These are phyloP conservation scores for Chaetomiaceae sp. DNA, from an alignment of 2,329 filamentous ascomycete species.

Conservation along the genomic window DNA sequence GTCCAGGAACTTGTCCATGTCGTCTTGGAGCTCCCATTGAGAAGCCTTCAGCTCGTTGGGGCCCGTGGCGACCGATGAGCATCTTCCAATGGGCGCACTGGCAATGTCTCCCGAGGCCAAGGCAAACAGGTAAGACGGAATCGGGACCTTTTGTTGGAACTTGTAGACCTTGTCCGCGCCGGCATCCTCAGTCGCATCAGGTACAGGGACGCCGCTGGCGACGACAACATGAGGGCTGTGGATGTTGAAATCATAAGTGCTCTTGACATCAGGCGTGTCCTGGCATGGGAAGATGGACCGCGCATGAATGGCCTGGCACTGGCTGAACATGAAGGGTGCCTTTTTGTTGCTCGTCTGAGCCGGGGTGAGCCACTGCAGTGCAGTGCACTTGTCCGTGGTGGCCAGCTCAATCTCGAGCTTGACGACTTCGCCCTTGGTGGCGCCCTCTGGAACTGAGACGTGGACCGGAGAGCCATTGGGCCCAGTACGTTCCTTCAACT, in stretches of 20 bases:
- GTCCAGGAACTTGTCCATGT: slow-evolving; percentile 89
- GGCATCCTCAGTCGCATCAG: slow-evolving; percentile 43
- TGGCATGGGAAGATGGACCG: slow-evolving; percentile 94
- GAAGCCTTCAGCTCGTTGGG: slow-evolving; percentile 80
- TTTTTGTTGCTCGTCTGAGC: slow-evolving; percentile 94
- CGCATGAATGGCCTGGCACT: slow-evolving; percentile 94
- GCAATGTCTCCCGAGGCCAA: slow-evolving; percentile 81
- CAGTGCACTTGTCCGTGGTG: slow-evolving; percentile 85
- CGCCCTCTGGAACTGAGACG: slow-evolving; percentile 55
- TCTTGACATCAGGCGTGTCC: slow-evolving; percentile 96
- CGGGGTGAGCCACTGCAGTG: slow-evolving; percentile 90
- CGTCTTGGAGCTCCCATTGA: slow-evolving; percentile 85
- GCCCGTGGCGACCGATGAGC: slow-evolving; percentile 79
- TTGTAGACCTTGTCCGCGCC: slow-evolving; percentile 65
- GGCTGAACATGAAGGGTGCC: slow-evolving; percentile 96
- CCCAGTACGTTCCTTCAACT: slow-evolving; percentile 63
- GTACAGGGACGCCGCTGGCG: slow-evolving; percentile 70
- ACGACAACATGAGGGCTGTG: slow-evolving; percentile 84
- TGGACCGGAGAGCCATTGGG: slow-evolving; percentile 72
- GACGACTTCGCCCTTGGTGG: slow-evolving; percentile 49
- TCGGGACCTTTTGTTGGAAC: slow-evolving; percentile 87
- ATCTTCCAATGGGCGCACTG: slow-evolving; percentile 78
- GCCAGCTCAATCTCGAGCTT: slow-evolving; percentile 63
- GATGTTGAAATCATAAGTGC: slow-evolving; percentile 87
- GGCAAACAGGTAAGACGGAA: slow-evolving; percentile 93